phyloP scores from a whole-genome alignment of 257 asterid species.

The Gentiana macrophylla region DNA sequence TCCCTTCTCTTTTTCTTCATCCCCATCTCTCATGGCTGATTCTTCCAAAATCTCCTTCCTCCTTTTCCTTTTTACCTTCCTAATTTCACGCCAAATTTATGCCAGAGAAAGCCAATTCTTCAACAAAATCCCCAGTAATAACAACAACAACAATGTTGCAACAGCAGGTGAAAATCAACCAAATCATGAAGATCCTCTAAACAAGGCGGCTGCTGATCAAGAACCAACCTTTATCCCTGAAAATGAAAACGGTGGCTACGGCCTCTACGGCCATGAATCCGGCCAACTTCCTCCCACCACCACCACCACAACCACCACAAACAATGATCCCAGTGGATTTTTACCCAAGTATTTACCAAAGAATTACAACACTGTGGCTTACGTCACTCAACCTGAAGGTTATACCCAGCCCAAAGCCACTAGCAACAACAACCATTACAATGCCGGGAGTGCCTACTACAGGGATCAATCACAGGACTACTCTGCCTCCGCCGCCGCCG shows the following conservation, averaged over 20 bases:
- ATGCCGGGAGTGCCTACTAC: not conserved
- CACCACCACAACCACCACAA: slow-evolving; percentile 16
- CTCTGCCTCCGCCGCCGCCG: too few species aligned
- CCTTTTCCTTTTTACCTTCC: slow-evolving; percentile 37
- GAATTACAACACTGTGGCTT: slow-evolving; percentile 70
- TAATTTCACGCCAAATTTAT: slow-evolving; percentile 27
- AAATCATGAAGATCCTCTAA: slow-evolving; percentile 10
- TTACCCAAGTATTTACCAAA: slow-evolving; percentile 53
- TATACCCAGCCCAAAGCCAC: slow-evolving; percentile 1
- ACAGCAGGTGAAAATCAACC: slow-evolving; percentile 11
- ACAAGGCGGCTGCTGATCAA: slow-evolving; percentile 16
- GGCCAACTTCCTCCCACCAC: slow-evolving; percentile 58
- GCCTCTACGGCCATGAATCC: slow-evolving; percentile 69
- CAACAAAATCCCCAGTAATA: slow-evolving; percentile 54
- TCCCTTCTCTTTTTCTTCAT: not conserved
- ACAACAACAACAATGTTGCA: slow-evolving; percentile 14
- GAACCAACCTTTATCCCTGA: slow-evolving; percentile 52
- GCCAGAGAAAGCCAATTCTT: slow-evolving; percentile 79
- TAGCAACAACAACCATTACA: slow-evolving; percentile 6
- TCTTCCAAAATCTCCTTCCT: slow-evolving; percentile 29
- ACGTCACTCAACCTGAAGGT: slow-evolving; percentile 49
- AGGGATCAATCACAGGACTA: too few species aligned
- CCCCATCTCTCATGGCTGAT: slow-evolving; percentile 34
- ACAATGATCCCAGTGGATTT: slow-evolving; percentile 12
- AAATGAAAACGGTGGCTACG: slow-evolving; percentile 46